These are phyloP conservation scores for Yarrowia sp. DNA, from an alignment of 805 yeast species.

Conservation along the genomic window DNA sequence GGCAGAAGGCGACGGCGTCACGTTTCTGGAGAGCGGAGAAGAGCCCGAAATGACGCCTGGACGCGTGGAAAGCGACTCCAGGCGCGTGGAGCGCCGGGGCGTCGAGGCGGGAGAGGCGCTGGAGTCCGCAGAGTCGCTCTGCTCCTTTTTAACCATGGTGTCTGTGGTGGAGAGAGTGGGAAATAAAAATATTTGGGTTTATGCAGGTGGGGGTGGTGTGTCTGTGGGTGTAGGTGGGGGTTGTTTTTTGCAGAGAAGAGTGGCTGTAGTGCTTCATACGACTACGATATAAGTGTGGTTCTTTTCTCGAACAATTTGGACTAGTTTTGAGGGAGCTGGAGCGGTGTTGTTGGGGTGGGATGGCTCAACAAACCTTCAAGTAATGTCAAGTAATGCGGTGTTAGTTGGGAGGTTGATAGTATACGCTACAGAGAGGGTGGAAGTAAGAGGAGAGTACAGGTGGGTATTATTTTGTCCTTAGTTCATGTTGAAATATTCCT, in stretches of 20 bases:
- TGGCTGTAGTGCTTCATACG: neutral
- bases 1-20: conserved; percentile 4
- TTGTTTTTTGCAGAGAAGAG: too few species aligned
- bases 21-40: conserved; percentile 5
- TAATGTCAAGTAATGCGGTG: too few species aligned
- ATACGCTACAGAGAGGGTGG: too few species aligned
- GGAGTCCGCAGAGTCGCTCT: neutral
- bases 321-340: neutral
- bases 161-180: conserved; percentile 10
- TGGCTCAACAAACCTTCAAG: too few species aligned
- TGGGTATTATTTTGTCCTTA: too few species aligned
- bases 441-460: too few species aligned
- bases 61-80: conserved; percentile 30
- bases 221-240: neutral
- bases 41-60: conserved; percentile 25
- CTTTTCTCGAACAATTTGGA: too few species aligned
- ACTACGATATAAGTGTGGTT: too few species aligned
- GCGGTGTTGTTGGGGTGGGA: too few species aligned
- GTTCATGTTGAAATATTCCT: too few species aligned
- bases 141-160: conserved; percentile 22
- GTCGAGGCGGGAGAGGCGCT: neutral
- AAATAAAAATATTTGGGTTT: conserved; percentile 16
- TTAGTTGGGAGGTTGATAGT: too few species aligned
- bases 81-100: conserved; percentile 21
- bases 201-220: too few species aligned